Conservation (phyloP, 2,329 filamentous ascomycete genomes). For the Alternaria solani region DNA sequence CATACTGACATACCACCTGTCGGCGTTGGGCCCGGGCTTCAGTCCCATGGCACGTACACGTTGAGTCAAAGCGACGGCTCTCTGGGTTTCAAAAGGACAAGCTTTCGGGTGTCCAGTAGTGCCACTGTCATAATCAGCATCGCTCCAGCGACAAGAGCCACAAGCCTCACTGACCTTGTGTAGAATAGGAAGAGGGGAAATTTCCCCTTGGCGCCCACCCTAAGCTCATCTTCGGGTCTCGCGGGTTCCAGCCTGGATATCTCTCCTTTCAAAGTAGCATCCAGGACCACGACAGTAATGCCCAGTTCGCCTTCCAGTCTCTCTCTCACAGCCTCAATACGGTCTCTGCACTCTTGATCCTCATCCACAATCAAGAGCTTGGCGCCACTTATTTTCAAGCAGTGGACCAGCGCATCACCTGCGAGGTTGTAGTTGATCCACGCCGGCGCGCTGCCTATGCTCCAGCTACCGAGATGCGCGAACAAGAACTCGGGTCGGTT, state of each 20-base stretch:
- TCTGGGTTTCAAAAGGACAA: conserved; percentile 65
- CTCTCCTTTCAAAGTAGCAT: conserved; percentile 57
- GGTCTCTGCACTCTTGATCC: conserved; percentile 59
- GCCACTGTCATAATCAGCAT: conserved; percentile 58
- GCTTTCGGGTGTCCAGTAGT: conserved; percentile 81
- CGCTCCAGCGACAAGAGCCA: neutral
- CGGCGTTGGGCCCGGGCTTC: conserved; percentile 52
- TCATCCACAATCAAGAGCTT: conserved; percentile 58
- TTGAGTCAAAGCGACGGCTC: conserved; percentile 52
- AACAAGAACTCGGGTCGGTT: conserved; percentile 74
- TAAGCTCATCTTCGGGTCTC: conserved; percentile 64
- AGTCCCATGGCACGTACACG: conserved; percentile 50
- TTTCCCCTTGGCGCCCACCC: conserved; percentile 59
- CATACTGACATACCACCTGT: conserved; percentile 80
- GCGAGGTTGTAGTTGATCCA: conserved; percentile 75
- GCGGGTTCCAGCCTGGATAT: conserved; percentile 59
- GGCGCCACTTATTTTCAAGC: conserved; percentile 65
- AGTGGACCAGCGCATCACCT: conserved; percentile 71
- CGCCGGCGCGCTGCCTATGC: conserved; percentile 72
- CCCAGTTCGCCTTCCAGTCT: conserved; percentile 64
- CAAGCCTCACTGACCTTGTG: conserved; percentile 61
- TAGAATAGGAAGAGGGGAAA: conserved; percentile 73
- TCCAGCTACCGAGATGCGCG: conserved; percentile 69
- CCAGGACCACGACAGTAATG: conserved; percentile 65
- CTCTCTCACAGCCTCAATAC: conserved; percentile 62